Evolutionary conservation across 306 rosid species (phyloP), one percentile per base, ranked within the genome.

Genomic region (Sindora glabra): DNA sequence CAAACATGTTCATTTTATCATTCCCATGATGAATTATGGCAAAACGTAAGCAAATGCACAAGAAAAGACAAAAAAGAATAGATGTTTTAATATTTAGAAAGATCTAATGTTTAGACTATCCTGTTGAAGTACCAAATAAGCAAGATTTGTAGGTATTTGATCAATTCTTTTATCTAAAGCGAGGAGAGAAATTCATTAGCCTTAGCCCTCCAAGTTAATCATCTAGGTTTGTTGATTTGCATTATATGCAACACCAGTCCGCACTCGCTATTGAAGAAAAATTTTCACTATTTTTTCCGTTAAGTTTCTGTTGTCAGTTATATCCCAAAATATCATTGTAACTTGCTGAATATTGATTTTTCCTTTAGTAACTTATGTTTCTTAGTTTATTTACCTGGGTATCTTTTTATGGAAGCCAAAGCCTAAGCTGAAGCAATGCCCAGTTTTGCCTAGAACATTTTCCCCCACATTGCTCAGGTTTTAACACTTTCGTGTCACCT

Each of bases 1-100:
- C 71, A 16, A 50, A 64, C 86, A 74, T 36, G 27, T 46, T 34
- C 38, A n/a, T n/a, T 45, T 36, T 4, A n/a, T 1, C 23, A 42
- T 29, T 16, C 17, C 5, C 37, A 18, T n/a, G 4, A 27, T 37
- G 57, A 55, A 26, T 44, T 15, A 22, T 41, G 62, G n/a, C 56
- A 49, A 39, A 49, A 36, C 22, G 16, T 23, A 22, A 15, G 13
- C 12, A 40, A 8, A 5, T n/a, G 23, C 29, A 29, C 27, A 44
- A 24, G 62, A 9, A 51, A 19, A 44, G 62, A 41, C 46, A 48
- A 65, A 39, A 42, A 47, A 16, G 14, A 9, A 25, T 32, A 48
- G 39, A 67, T 38, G 18, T 44, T 3, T 17, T 24, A 23, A 33
- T 33, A 8, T 53, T 32, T 62, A 15, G 24, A 17, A 40, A 54